Evolutionary conservation across 108 stramenopile species (phyloP).

Genomic region (Stephanodiscus triporus): DNA sequence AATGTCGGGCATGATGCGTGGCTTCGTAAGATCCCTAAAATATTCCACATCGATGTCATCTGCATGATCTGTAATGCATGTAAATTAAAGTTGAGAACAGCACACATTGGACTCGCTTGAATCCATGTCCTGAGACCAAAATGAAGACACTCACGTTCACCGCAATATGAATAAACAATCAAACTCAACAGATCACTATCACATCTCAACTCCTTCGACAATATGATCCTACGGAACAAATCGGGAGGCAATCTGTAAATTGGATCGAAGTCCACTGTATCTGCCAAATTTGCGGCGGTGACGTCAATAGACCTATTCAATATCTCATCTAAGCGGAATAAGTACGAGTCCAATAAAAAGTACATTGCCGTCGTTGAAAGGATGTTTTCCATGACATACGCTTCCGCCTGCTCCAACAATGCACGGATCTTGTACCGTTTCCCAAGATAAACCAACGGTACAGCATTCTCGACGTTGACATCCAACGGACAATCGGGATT

Average conservation of each 20-base stretch:
- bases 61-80: constrained; percentile 20
- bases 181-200: constrained; percentile 49
- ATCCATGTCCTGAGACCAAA: neutral
- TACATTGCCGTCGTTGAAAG: constrained; percentile 33
- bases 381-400: constrained; percentile 35
- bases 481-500: constrained; percentile 34
- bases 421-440: constrained; percentile 47
- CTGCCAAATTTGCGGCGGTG: constrained; percentile 40
- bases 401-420: constrained; percentile 35
- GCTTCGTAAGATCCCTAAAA: constrained; percentile 47
- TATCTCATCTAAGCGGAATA: constrained; percentile 45
- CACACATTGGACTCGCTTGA: neutral
- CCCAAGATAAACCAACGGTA: constrained; percentile 44
- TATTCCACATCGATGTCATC: constrained; percentile 50
- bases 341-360: constrained; percentile 42
- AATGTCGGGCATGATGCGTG: constrained; percentile 39
- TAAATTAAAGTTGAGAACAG: neutral
- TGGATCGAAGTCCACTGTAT: constrained; percentile 45
- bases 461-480: constrained; percentile 46
- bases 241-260: constrained; percentile 41
- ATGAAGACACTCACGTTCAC: constrained; percentile 25
- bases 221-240: constrained; percentile 40
- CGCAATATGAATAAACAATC: constrained; percentile 52
- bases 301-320: constrained; percentile 45
- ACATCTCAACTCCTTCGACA: constrained; percentile 30